Conservation (phyloP, 306 rosid species). For the Medicago arabica region DNA sequence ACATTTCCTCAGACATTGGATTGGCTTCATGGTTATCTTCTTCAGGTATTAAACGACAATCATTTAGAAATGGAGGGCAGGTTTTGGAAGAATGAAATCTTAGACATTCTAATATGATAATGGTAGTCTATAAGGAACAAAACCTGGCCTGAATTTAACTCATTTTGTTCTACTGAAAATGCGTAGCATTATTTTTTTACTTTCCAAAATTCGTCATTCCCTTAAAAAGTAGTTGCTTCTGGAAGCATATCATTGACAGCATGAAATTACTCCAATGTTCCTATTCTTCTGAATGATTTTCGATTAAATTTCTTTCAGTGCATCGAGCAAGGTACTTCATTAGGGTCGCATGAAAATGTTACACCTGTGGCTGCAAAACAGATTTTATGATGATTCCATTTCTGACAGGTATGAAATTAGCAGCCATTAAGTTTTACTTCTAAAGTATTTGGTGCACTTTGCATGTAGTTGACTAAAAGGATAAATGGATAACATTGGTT, state of each 20-base stretch:
- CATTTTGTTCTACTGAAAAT: constrained; percentile 23
- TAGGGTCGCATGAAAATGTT: constrained; percentile 39
- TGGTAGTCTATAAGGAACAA: constrained; percentile 15
- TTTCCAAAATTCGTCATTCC: neutral
- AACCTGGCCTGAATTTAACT: neutral
- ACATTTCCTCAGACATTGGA: constrained; percentile 93
- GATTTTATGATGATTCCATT: constrained; percentile 29
- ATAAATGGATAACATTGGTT: too few relatives aligned
- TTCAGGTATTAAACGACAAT: constrained; percentile 61
- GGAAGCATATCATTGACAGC: constrained; percentile 24
- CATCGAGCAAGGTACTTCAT: constrained; percentile 55
- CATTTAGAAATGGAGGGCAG: too few relatives aligned
- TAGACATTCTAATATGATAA: constrained; percentile 2
- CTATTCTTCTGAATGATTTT: constrained; percentile 10
- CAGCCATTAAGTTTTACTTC: constrained; percentile 12
- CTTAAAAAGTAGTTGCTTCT: neutral
- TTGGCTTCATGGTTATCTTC: constrained; percentile 87
- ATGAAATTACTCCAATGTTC: neutral
- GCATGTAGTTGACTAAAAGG: too few relatives aligned
- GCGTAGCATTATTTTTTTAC: neutral
- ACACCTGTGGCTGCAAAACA: constrained; percentile 42
- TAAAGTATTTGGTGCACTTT: neutral
- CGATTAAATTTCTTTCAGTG: constrained; percentile 48
- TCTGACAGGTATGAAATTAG: constrained; percentile 39
- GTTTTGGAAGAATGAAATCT: neutral